Conservation (phyloP, 164 flowering plant species). For the Chimonanthus praecox region DNA sequence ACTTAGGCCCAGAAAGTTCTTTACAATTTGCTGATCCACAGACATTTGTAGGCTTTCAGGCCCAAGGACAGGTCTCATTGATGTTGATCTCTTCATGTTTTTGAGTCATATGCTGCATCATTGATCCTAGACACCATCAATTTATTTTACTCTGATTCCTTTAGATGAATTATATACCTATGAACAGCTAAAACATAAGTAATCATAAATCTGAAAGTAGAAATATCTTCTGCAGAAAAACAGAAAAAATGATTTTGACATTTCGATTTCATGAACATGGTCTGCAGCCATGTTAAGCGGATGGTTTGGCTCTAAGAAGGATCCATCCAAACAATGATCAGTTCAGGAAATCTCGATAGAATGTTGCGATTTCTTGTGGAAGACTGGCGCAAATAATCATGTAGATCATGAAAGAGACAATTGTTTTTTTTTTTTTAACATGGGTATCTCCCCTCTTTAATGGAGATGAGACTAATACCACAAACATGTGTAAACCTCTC, state of each 20-base stretch:
- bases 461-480: too few species aligned
- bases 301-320: not conserved
- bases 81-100: not conserved
- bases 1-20: too few species aligned
- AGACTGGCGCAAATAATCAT: not conserved
- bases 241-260: not conserved
- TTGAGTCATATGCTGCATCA: not conserved
- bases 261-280: conserved; percentile 4
- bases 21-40: too few species aligned
- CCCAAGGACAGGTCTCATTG: not conserved
- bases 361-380: not conserved
- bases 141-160: not conserved
- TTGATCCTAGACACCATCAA: not conserved
- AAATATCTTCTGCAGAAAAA: not conserved
- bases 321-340: not conserved
- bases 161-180: not conserved
- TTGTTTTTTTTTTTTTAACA: not conserved
- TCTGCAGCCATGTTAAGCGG: conserved; percentile 1
- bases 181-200: not conserved
- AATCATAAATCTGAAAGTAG: not conserved
- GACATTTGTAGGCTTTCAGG: too few species aligned
- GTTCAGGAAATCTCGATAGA: not conserved
- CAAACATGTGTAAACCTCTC: too few species aligned
- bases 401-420: not conserved
- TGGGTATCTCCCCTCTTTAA: too few species aligned